Base-by-base conservation (phyloP, 140 eudicot species). In the Cichorium intybus region DNA sequence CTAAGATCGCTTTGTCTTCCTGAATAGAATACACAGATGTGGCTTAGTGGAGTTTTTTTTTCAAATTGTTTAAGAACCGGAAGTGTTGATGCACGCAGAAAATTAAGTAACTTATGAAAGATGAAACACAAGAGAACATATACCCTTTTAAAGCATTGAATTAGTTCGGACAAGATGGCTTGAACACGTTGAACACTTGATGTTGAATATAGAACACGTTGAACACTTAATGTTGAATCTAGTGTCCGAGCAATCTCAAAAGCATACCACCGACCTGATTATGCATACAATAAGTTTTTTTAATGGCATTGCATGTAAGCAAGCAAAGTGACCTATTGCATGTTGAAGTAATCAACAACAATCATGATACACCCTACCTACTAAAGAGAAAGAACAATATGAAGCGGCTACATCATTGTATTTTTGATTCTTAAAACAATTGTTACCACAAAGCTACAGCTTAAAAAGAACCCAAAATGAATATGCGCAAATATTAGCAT, bases 211-310 rank as follows among this genome's bases (percentile, higher is more conserved):
- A 72, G 95, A 53, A 93, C 99, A 60, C 99, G 97, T 60, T 94
- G 95, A 23, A 97, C 99, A 71, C 97, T 93, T 68, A 97, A 93
- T 51, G 95, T 83, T 64, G 99, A 97, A 80, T 93, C 99, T 55
- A 93, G 72, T 61, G 76, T 82, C 70, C 88, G 97, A 62, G 95
- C 99, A 76, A 88, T 88, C 76, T 88, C 99, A 71, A 93, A 93
- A 49, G 99, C 99, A 65, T 93, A 93, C 64, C 85, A 93, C 20
- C 99, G 97, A 71, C 99, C 99, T 93, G 79, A 67, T 56, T 51
- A 64, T 48, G 49, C 45, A 66, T 15, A 57, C 21, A 49, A 66
- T 29, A 57, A 57, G 26, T n/a, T n/a, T n/a, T n/a, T n/a, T n/a
- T n/a, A 17, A 35, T 34, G 27, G 3, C 45, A 24, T 17, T 27